Conservation (phyloP, 2,329 filamentous ascomycete genomes). For the Trichoderma sp. region DNA sequence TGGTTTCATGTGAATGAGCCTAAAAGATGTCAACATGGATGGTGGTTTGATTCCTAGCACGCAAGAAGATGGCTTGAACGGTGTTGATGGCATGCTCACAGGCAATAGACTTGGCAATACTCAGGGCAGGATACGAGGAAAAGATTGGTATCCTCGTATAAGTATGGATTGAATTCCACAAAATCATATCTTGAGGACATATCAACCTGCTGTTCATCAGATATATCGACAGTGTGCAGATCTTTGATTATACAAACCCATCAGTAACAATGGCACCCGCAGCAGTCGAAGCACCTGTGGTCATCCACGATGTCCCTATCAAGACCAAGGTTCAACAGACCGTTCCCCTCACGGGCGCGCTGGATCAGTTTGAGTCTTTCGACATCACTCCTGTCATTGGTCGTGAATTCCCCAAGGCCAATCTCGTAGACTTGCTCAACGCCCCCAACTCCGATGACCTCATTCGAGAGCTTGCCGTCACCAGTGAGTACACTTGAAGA, state of each 20-base stretch:
- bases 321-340: conserved; percentile 12
- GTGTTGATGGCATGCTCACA: neutral
- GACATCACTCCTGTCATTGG: conserved; percentile 63
- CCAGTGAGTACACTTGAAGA: conserved; percentile 43
- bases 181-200: neutral
- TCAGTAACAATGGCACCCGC: conserved; percentile 19
- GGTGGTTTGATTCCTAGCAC: neutral
- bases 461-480: conserved; percentile 64
- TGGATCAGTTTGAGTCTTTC: conserved; percentile 52
- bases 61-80: neutral
- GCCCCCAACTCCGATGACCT: conserved; percentile 61
- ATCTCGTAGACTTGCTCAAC: conserved; percentile 59
- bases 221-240: neutral
- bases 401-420: conserved; percentile 56
- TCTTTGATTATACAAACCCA: neutral
- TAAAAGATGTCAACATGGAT: neutral
- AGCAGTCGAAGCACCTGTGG: conserved; percentile 17
- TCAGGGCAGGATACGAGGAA: neutral
- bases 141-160: neutral
- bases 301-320: conserved; percentile 12
- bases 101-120: neutral
- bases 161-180: neutral
- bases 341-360: conserved; percentile 47
- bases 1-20: neutral
- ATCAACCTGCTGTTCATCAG: neutral